phyloP scores from a whole-genome alignment of 768 basidiomycete genomes.

The Amanita jacksonii region DNA sequence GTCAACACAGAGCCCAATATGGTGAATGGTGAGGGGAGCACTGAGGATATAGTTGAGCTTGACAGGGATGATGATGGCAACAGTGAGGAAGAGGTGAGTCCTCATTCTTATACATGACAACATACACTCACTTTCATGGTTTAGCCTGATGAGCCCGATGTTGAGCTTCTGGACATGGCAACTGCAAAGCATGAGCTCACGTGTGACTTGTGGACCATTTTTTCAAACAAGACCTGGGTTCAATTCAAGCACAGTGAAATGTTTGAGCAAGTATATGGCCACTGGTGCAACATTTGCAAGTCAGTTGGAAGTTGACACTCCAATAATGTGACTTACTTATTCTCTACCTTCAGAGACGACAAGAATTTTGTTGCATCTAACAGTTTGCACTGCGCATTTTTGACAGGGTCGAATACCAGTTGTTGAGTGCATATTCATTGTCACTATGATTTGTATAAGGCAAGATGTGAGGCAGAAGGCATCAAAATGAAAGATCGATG shows the following conservation, averaged over 20 bases:
- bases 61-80: too few relatives aligned
- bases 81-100: constrained; percentile 1
- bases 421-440: not conserved
- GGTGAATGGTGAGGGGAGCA: not conserved
- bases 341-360: not conserved
- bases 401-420: constrained; percentile 1
- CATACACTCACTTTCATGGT: not conserved
- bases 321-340: not conserved
- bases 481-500: constrained; percentile 3
- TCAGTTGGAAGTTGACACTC: not conserved
- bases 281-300: constrained; percentile 1
- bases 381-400: not conserved
- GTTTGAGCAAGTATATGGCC: not conserved
- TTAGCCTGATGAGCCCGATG: not conserved
- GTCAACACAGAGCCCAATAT: not conserved
- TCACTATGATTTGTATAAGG: constrained; percentile 1
- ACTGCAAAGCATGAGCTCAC: not conserved
- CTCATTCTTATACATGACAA: not conserved
- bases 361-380: not conserved
- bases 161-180: not conserved
- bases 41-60: too few relatives aligned
- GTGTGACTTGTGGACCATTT: not conserved
- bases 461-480: constrained; percentile 3
- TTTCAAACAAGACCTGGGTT: not conserved
- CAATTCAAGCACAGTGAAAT: not conserved